A percentile compares a stretch with the other conserved stretches of the same genome.
These are phyloP conservation scores for Artemisia princeps DNA, from an alignment of 140 eudicot species.

Conservation along the genomic window DNA sequence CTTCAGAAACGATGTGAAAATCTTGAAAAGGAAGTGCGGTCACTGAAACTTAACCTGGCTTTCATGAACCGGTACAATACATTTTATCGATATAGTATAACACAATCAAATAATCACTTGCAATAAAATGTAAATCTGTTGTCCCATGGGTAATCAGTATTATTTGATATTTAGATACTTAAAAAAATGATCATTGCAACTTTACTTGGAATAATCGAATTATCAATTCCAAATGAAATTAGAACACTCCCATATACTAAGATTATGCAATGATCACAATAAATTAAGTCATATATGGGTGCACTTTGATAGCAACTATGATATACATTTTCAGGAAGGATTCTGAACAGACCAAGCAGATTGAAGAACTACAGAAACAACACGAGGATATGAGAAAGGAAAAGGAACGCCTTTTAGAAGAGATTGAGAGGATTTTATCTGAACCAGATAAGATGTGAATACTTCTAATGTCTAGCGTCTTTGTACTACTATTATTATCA, in stretches of 20 bases:
- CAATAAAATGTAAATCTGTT: no score
- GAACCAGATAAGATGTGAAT: conserved; percentile 48
- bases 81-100: conserved; percentile 2
- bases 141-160: no score
- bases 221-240: not conserved
- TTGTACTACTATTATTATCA: no score
- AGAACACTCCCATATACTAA: not conserved
- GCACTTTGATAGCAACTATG: not conserved
- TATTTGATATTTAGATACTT: no score
- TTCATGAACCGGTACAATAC: conserved; percentile 70
- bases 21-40: conserved; percentile 87
- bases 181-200: not conserved
- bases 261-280: not conserved
- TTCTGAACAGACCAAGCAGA: conserved; percentile 79
- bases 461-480: no score
- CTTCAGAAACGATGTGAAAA: conserved; percentile 70
- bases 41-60: conserved; percentile 74
- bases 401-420: conserved; percentile 74
- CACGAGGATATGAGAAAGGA: conserved; percentile 62
- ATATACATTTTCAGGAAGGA: conserved; percentile 49
- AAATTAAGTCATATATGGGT: not conserved
- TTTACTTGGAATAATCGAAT: not conserved
- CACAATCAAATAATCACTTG: no score
- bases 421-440: conserved; percentile 65
- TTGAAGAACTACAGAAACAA: conserved; percentile 69